phyloP scores from a whole-genome alignment of 257 asterid species.

The Solanum gandarillasii region DNA sequence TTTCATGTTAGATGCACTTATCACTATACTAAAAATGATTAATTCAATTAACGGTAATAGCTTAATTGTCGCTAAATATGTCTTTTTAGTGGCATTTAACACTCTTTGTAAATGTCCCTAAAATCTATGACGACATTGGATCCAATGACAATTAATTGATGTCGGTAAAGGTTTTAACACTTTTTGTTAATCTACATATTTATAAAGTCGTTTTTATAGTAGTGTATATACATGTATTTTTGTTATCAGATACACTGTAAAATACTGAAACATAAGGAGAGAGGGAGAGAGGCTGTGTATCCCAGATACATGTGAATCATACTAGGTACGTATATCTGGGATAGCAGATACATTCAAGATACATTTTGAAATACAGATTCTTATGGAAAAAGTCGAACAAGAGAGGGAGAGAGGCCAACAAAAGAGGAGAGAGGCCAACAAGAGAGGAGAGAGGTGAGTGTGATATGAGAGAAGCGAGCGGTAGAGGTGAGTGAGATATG shows the following conservation, averaged over 20 bases:
- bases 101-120: no score
- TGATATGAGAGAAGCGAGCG: no score
- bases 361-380: not conserved
- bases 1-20: not conserved
- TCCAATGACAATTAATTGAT: no score
- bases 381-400: not conserved
- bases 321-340: fast-evolving
- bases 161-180: not conserved
- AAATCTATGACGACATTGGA: no score
- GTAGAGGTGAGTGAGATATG: not conserved
- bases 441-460: no score
- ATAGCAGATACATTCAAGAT: not conserved
- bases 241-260: no score
- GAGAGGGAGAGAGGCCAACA: not conserved
- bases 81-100: no score
- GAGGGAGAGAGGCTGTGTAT: not conserved
- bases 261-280: not conserved
- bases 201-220: no score
- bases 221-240: not conserved
- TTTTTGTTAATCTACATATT: not conserved
- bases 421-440: no score
- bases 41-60: no score
- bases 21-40: not conserved
- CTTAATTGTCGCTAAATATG: no score
- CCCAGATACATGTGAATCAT: not conserved